Percentiles rank a stretch among this genome's conserved stretches.
Evolutionary conservation across 306 rosid genomes (phyloP).

Genomic region (Luffa acutangula): DNA sequence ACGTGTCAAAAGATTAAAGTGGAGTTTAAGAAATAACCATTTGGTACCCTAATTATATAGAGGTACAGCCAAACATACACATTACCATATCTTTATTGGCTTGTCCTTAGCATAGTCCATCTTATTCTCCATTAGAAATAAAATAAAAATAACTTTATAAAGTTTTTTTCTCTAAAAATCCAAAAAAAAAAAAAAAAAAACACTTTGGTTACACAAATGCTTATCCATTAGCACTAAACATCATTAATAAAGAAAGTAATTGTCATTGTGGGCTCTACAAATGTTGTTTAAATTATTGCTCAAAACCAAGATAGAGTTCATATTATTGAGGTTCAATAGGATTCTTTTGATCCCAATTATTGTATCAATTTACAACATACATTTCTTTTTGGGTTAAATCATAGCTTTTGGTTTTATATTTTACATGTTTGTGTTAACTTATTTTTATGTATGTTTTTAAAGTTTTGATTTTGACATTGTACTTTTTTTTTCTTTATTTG

Average conservation of each 20-base stretch:
- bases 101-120: slow-evolving; percentile 31
- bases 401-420: neutral
- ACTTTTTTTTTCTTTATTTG: neutral
- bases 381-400: neutral
- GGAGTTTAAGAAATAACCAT: slow-evolving; percentile 7
- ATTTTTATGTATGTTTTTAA: neutral
- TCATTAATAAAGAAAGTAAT: neutral
- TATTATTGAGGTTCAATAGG: neutral
- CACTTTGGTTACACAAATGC: neutral
- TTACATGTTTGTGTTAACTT: neutral
- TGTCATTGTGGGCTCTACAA: neutral
- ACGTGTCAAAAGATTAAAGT: slow-evolving; percentile 27
- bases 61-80: slow-evolving; percentile 36
- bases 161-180: neutral
- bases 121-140: slow-evolving; percentile 13
- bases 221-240: slow-evolving; percentile 27
- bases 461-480: neutral
- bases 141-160: slow-evolving; percentile 7
- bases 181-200: neutral
- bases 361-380: neutral
- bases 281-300: neutral
- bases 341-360: neutral
- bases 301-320: neutral
- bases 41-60: slow-evolving; percentile 16
- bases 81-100: slow-evolving; percentile 33